A percentile compares a stretch with the other conserved stretches of the same genome.
Conservation (phyloP, 179 eudicot species). For the Carnegiea gigantea region DNA sequence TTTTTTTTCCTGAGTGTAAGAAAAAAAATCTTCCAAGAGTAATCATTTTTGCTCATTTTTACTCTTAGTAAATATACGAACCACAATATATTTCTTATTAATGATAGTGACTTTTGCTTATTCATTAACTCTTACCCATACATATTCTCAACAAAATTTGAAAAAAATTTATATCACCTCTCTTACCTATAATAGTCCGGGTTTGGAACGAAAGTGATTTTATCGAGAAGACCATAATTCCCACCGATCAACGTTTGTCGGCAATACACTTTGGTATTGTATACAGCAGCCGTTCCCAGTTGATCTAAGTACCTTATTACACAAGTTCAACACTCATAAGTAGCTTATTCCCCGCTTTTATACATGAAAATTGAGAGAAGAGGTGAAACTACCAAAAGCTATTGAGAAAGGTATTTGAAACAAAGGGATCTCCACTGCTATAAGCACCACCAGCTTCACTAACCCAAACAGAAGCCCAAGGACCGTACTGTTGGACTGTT, state of each 20-base stretch:
- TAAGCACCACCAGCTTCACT: constrained; percentile 93
- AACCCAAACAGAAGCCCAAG: constrained; percentile 94
- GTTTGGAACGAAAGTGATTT: constrained; percentile 53
- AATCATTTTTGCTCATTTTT: too few relatives aligned
- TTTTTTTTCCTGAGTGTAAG: too few relatives aligned
- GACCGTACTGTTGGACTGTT: constrained; percentile 53
- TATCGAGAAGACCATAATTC: constrained; percentile 63
- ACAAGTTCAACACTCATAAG: background rate
- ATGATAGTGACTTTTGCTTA: too few relatives aligned
- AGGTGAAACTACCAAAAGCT: constrained; percentile 70
- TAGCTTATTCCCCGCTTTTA: too few relatives aligned
- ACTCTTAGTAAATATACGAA: too few relatives aligned
- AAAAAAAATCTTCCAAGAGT: too few relatives aligned
- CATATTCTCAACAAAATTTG: too few relatives aligned
- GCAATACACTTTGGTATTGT: constrained; percentile 68
- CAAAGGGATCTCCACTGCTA: constrained; percentile 66
- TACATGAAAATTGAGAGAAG: background rate
- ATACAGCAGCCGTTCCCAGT: constrained; percentile 66
- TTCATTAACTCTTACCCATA: background rate
- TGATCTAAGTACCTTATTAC: constrained; percentile 69
- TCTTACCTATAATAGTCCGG: constrained; percentile 81
- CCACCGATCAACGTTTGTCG: constrained; percentile 72
- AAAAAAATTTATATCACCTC: background rate
- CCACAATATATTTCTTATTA: background rate
- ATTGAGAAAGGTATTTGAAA: constrained; percentile 70